A percentile compares a stretch with the other conserved stretches of the same genome.
Evolutionary conservation across 2,329 filamentous ascomycete species (phyloP).

Genomic region (Paecilomyces formosus): DNA sequence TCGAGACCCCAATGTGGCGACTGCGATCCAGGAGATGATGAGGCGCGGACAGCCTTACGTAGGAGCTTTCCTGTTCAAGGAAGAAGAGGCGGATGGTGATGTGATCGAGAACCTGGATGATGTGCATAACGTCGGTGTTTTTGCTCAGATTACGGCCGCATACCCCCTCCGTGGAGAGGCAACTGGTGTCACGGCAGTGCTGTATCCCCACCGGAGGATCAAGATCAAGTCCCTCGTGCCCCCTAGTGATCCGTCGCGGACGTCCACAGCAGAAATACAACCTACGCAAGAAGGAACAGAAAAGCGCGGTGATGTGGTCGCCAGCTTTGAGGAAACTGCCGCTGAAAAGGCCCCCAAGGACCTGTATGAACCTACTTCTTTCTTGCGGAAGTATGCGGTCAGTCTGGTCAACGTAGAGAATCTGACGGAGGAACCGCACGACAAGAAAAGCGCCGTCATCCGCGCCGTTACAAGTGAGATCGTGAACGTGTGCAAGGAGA

Average conservation of each 20-base stretch:
- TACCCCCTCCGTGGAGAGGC: slow-evolving; percentile 82
- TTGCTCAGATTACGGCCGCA: slow-evolving; percentile 94
- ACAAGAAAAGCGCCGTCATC: slow-evolving; percentile 82
- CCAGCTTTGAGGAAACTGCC: slow-evolving; percentile 84
- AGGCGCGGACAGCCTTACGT: slow-evolving; percentile 96
- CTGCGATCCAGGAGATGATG: slow-evolving; percentile 91
- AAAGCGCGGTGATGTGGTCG: slow-evolving; percentile 88
- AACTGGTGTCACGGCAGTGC: slow-evolving; percentile 77
- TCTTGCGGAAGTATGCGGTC: slow-evolving; percentile 84
- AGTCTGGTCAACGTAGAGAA: slow-evolving; percentile 96
- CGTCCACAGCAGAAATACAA: slow-evolving; percentile 22
- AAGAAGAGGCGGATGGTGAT: slow-evolving; percentile 89
- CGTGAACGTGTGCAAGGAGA: slow-evolving; percentile 97
- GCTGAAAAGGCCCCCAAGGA: slow-evolving; percentile 51
- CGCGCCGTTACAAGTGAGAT: slow-evolving; percentile 94
- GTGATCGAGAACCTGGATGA: slow-evolving; percentile 85
- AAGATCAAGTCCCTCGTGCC: slow-evolving; percentile 78
- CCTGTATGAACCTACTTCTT: slow-evolving; percentile 79
- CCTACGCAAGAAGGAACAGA: slow-evolving; percentile 46
- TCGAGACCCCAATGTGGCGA: slow-evolving; percentile 81
- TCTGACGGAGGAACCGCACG: slow-evolving; percentile 76
- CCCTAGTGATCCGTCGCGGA: slow-evolving; percentile 42
- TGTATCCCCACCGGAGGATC: slow-evolving; percentile 94
- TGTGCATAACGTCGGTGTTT: slow-evolving; percentile 92
- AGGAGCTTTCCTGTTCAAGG: slow-evolving; percentile 93